Evolutionary conservation across 2,329 filamentous ascomycete genomes (phyloP), one percentile per base, ranked within the genome.

Genomic region (Colletotrichum sp.): DNA sequence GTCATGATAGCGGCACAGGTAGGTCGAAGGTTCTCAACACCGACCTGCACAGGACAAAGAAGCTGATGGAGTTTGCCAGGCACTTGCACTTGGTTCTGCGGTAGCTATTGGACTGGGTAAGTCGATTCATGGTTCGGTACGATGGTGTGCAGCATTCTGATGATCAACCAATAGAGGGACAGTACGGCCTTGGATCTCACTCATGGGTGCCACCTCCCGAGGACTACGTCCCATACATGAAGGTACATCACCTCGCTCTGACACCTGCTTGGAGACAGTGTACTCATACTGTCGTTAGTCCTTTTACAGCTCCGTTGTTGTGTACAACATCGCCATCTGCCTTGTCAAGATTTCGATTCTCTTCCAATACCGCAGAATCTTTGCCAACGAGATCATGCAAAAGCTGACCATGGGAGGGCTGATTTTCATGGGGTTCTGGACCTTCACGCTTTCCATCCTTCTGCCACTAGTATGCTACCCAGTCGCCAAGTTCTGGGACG

Each of bases 351-450:
- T 83, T 19, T 84, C 84, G 6, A 84, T 86, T 63, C 75, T 85
- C 8, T 78, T 85, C n/a, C 84, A 85, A 60, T 86, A 86, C 80
- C 81, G 83, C 3, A 83, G 84, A 27, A 84, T 86, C 27, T 86
- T 86, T 70, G 69, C 80, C 19, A 78, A 79, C n/a, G 68, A 71
- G 2, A 72, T 65, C 19, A 82, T 82, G 28, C 78, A 80, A 48
- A 65, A 52, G 11, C 55, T 80, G 8, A 81, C 80, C 27, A 68
- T 79, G 5, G 79, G 71, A 39, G 78, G 81, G 4, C 76, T 84
- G 28, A 11, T 71, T 34, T 81, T 83, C 60, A 72, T 84, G 16
- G 28, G 65, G n/a, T 61, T 74, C 22, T 84, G 83, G 83, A 80
- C 80, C 19, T 36, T 81, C 27, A 72, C 79, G 11, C 79, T 83